These are phyloP conservation scores for Yarrowia hollandica DNA, from an alignment of 805 yeast species.

Conservation along the genomic window DNA sequence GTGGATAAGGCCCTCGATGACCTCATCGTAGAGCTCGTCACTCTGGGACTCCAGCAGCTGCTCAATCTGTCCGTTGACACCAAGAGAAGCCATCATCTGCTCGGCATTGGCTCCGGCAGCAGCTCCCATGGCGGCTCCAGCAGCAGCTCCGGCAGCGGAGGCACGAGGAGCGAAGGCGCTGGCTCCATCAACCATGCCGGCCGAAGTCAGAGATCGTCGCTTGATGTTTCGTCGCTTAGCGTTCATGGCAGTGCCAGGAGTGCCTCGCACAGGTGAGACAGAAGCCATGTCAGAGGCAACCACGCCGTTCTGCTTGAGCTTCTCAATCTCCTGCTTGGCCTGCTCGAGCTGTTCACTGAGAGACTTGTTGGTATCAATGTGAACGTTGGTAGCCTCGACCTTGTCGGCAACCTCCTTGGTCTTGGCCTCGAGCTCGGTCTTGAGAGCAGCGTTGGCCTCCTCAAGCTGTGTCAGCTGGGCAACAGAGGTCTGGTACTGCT, in stretches of 20 bases:
- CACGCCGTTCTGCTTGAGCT: conserved; percentile 36
- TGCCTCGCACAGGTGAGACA: conserved; percentile 35
- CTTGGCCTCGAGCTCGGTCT: conserved; percentile 29
- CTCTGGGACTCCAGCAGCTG: conserved; percentile 36
- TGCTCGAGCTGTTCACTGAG: conserved; percentile 37
- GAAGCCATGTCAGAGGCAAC: conserved; percentile 35
- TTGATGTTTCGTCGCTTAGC: conserved; percentile 40
- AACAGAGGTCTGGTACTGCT: conserved; percentile 37
- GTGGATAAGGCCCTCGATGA: conserved; percentile 80
- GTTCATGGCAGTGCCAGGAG: conserved; percentile 31
- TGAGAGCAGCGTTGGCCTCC: conserved; percentile 24
- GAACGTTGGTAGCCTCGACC: conserved; percentile 10
- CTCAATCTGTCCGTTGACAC: conserved; percentile 41
- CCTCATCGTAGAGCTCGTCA: conserved; percentile 66
- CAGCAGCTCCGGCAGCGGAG: conserved; percentile 36
- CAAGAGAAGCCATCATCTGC: conserved; percentile 47
- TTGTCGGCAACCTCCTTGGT: conserved; percentile 25
- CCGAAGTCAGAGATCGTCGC: conserved; percentile 37
- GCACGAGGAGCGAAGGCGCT: conserved; percentile 31
- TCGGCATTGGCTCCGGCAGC: conserved; percentile 44
- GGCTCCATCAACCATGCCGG: conserved; percentile 32
- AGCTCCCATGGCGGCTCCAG: conserved; percentile 27
- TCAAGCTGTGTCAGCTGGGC: conserved; percentile 32
- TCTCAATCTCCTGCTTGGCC: conserved; percentile 39
- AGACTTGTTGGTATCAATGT: conserved; percentile 40